A percentile compares a stretch with the other conserved stretches of the same genome.
Evolutionary conservation across 1,284 basidiomycete genomes (phyloP).

Genomic region (Apiotrichum gracile): DNA sequence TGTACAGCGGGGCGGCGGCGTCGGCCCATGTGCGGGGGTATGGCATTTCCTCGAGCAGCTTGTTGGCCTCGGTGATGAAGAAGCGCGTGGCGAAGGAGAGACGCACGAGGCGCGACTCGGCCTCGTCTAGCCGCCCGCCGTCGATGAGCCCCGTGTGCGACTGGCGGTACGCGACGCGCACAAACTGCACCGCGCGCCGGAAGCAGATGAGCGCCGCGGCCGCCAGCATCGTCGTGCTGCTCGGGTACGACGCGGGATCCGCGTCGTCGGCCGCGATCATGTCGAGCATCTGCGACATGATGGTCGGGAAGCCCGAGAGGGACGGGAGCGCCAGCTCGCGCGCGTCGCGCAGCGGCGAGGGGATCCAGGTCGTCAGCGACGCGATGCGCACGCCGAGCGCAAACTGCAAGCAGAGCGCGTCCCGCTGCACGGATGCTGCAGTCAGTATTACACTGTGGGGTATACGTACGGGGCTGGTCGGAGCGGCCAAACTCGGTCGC

Average conservation of each 20-base stretch:
- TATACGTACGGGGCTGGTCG: slow-evolving; percentile 1
- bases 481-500: background rate
- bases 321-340: slow-evolving; percentile 3
- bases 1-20: background rate
- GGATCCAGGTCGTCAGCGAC: slow-evolving; percentile 10
- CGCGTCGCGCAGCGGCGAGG: slow-evolving; percentile 7
- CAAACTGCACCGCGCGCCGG: slow-evolving; percentile 6
- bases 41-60: background rate
- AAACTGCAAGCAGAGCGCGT: slow-evolving; percentile 9
- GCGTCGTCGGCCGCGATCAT: background rate
- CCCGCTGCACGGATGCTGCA: slow-evolving; percentile 4
- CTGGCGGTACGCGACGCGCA: slow-evolving; percentile 3
- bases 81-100: background rate
- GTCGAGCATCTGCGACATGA: slow-evolving; percentile 6
- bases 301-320: slow-evolving; percentile 1
- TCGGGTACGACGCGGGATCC: background rate
- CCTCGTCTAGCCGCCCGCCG: background rate
- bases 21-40: background rate
- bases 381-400: slow-evolving; percentile 8
- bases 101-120: background rate
- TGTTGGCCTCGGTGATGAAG: background rate
- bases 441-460: background rate
- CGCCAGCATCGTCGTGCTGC: background rate
- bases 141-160: background rate
- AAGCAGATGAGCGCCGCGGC: background rate